These are phyloP conservation scores for Fistulinella prunicolor DNA, from an alignment of 768 basidiomycete species.

Conservation along the genomic window DNA sequence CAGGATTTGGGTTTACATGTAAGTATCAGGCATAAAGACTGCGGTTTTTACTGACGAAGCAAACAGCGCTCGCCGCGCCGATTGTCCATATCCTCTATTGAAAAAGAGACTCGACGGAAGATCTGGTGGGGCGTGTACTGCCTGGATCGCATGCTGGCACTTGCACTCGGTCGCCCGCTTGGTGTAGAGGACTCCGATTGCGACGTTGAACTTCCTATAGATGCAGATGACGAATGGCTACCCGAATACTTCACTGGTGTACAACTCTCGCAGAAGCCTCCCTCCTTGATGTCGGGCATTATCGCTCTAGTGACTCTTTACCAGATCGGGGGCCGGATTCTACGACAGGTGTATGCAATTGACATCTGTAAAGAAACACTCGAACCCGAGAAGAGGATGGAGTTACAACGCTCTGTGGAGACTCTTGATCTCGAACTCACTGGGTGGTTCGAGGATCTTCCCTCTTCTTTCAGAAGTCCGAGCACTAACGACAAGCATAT, in stretches of 20 bases:
- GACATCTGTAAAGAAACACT: conserved; percentile 72
- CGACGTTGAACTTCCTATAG: conserved; percentile 81
- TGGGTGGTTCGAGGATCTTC: conserved; percentile 82
- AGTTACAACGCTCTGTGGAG: conserved; percentile 79
- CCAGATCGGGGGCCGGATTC: conserved; percentile 79
- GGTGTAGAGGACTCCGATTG: conserved; percentile 89
- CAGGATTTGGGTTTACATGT: conserved; percentile 93
- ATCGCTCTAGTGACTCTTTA: conserved; percentile 75
- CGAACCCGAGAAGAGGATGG: conserved; percentile 69
- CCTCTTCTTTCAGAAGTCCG: conserved; percentile 69
- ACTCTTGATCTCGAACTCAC: conserved; percentile 71
- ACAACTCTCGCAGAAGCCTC: conserved; percentile 49
- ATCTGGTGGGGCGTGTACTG: conserved; percentile 95
- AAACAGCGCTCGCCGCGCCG: conserved; percentile 78
- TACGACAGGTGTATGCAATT: conserved; percentile 79
- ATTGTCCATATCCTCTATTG: conserved; percentile 62
- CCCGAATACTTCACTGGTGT: conserved; percentile 70
- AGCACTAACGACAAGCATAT: conserved; percentile 75
- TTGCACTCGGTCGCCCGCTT: conserved; percentile 84
- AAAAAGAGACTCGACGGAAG: conserved; percentile 87
- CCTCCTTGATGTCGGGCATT: conserved; percentile 79
- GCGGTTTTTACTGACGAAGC: conserved; percentile 15
- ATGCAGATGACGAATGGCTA: conserved; percentile 78
- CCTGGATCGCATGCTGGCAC: conserved; percentile 88
- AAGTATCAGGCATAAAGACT: conserved; percentile 33